These are phyloP conservation scores for Rhizopus stolonifer DNA, from an alignment of 371 early-diverging fungal species.

Conservation along the genomic window DNA sequence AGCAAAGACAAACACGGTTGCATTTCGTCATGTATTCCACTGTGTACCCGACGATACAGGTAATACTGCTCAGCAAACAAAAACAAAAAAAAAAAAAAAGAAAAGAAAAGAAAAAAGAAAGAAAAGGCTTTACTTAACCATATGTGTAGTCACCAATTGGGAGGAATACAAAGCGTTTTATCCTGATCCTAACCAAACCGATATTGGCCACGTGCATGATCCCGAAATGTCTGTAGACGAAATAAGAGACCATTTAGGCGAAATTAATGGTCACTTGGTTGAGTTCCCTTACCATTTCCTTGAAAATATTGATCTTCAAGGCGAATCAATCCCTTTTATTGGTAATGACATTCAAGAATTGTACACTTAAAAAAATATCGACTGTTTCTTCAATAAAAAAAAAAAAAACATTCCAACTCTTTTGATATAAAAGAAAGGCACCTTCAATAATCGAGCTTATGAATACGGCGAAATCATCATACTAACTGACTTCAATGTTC, in stretches of 20 bases:
- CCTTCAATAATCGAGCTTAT: conserved; percentile 17
- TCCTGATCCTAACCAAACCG: conserved; percentile 40
- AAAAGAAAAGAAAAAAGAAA: neutral
- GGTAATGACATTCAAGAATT: conserved; percentile 39
- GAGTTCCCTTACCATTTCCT: conserved; percentile 78
- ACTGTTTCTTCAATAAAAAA: neutral
- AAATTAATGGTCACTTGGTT: conserved; percentile 69
- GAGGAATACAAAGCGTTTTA: conserved; percentile 68
- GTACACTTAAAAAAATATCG: conserved; percentile 43
- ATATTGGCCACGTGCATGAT: conserved; percentile 46
- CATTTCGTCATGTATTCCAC: conserved; percentile 73
- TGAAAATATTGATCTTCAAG: conserved; percentile 52
- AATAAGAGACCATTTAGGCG: conserved; percentile 46
- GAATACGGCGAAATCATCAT: no score
- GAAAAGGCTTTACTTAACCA: conserved; percentile 2
- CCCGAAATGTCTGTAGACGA: conserved; percentile 46
- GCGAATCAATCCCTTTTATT: conserved; percentile 45
- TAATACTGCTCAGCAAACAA: conserved; percentile 4
- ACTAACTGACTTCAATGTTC: no score
- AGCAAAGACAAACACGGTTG: conserved; percentile 59
- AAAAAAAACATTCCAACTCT: neutral
- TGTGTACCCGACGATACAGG: conserved; percentile 76
- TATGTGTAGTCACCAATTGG: conserved; percentile 56
- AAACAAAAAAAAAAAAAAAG: neutral
- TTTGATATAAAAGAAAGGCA: no score